These are phyloP conservation scores for Clarireedia homoeocarpa DNA, from an alignment of 2,329 filamentous ascomycete genomes.

Conservation along the genomic window DNA sequence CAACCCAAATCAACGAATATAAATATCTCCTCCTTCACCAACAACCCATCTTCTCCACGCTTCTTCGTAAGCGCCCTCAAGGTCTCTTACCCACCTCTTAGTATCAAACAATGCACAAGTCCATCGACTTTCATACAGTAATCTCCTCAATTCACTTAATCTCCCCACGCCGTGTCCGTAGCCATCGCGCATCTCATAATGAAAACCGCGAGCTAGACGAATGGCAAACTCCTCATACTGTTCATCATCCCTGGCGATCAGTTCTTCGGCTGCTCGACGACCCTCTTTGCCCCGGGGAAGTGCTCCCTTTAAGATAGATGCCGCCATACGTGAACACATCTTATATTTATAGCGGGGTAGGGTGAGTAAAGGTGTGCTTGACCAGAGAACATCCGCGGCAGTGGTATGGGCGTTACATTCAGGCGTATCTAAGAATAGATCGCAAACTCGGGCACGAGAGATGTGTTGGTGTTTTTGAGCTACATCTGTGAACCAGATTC, in stretches of 20 bases:
- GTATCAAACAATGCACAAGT: constrained; percentile 87
- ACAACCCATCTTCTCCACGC: constrained; percentile 85
- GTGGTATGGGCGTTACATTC: constrained; percentile 99
- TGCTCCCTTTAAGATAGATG: constrained; percentile 85
- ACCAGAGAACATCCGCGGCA: constrained; percentile 93
- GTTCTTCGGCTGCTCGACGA: constrained; percentile 56
- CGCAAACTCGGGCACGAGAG: constrained; percentile 80
- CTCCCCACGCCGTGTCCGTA: constrained; percentile 56
- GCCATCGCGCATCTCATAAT: constrained; percentile 43
- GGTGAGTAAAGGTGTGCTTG: constrained; percentile 85
- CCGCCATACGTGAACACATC: constrained; percentile 98
- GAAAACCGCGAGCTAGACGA: constrained; percentile 54
- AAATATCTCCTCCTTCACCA: constrained; percentile 88
- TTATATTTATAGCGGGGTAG: constrained; percentile 91
- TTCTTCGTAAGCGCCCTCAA: constrained; percentile 81
- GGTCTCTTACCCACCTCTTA: constrained; percentile 77
- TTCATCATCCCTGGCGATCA: constrained; percentile 70
- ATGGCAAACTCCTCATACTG: constrained; percentile 79
- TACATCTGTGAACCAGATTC: constrained; percentile 92
- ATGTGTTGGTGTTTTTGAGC: constrained; percentile 94
- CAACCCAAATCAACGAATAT: constrained; percentile 40
- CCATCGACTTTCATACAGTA: constrained; percentile 81
- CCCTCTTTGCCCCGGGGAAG: constrained; percentile 68
- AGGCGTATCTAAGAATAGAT: constrained; percentile 92
- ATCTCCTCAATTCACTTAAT: constrained; percentile 67